Conservation (phyloP, 2,329 filamentous ascomycete genomes). For the Diaporthe humulicola region DNA sequence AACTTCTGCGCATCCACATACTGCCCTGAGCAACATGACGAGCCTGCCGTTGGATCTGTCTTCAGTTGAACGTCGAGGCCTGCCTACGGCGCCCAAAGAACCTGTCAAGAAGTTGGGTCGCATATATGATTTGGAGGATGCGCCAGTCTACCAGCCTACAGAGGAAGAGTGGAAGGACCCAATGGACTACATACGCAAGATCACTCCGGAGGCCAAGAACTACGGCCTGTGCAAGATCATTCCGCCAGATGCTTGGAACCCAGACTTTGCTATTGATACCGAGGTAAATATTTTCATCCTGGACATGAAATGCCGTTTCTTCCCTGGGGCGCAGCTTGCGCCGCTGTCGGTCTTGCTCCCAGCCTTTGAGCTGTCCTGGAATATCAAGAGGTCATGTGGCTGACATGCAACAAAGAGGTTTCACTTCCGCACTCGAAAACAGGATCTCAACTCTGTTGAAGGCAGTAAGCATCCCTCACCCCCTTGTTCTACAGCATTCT, state of each 20-base stretch:
- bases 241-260: constrained; percentile 93
- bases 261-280: constrained; percentile 94
- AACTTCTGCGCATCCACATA: constrained; percentile 63
- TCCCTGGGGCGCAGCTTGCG: neutral
- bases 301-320: neutral
- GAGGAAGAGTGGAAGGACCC: constrained; percentile 96
- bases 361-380: too few relatives aligned
- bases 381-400: neutral
- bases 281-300: constrained; percentile 73
- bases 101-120: constrained; percentile 81
- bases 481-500: constrained; percentile 1
- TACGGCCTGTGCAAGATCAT: constrained; percentile 97
- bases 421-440: constrained; percentile 95
- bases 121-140: constrained; percentile 88
- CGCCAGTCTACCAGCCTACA: constrained; percentile 90
- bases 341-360: neutral
- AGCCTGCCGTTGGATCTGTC: constrained; percentile 81
- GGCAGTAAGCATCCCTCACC: constrained; percentile 79
- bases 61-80: constrained; percentile 92
- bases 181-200: constrained; percentile 93
- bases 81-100: constrained; percentile 82
- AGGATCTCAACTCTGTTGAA: constrained; percentile 98
- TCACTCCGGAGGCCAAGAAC: constrained; percentile 84
- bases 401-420: constrained; percentile 75
- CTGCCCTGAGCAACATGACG: constrained; percentile 68